These are phyloP conservation scores for Petunia axillaris DNA, from an alignment of 257 asterid genomes.

Conservation along the genomic window DNA sequence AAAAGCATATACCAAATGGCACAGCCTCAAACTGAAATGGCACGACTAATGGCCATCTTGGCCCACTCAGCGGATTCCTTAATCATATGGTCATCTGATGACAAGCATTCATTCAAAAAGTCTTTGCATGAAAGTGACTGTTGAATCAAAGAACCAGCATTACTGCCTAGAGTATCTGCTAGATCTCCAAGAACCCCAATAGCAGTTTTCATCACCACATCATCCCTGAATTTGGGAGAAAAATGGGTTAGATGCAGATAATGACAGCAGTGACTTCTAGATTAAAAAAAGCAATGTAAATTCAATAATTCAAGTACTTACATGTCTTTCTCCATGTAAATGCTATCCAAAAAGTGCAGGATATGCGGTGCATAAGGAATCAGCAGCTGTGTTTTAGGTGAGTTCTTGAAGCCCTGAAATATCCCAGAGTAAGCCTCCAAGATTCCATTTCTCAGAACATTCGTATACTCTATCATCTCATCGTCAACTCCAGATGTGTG, in stretches of 20 bases:
- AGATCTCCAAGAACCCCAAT: conserved; percentile 91
- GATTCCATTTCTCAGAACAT: conserved; percentile 74
- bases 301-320: conserved; percentile 35
- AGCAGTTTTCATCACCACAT: conserved; percentile 90
- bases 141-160: conserved; percentile 82
- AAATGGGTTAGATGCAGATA: neutral
- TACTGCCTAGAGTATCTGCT: conserved; percentile 91
- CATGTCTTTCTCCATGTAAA: conserved; percentile 83
- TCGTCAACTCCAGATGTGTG: conserved; percentile 71
- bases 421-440: conserved; percentile 90
- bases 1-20: conserved; percentile 49
- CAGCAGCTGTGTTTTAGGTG: conserved; percentile 75
- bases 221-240: conserved; percentile 66
- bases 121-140: conserved; percentile 82
- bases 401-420: conserved; percentile 81
- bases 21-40: conserved; percentile 73
- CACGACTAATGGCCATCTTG: conserved; percentile 84
- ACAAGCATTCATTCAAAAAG: conserved; percentile 80
- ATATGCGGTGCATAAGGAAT: conserved; percentile 80
- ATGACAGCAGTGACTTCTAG: neutral
- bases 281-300: neutral
- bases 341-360: conserved; percentile 77
- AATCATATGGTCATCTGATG: conserved; percentile 86
- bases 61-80: conserved; percentile 99
- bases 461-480: conserved; percentile 73